Base-by-base conservation (phyloP, 495 filamentous ascomycete species). In the Thozetella sp. region DNA sequence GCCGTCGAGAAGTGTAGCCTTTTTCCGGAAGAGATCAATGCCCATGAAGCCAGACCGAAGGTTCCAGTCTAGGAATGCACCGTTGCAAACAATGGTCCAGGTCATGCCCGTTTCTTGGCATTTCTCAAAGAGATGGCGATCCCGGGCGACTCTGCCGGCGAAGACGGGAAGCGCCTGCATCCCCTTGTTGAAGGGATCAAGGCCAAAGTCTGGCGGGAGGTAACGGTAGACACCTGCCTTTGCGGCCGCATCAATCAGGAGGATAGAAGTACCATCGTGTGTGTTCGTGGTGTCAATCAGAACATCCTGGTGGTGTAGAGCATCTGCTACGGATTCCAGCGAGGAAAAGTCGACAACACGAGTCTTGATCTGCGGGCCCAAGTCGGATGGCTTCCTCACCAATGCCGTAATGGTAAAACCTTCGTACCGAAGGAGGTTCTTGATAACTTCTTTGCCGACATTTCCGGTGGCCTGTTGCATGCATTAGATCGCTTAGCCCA, bases 171-270 rank as follows among this genome's bases (percentile, higher is more conserved):
- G 64, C 3, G 65, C 53, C 2, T 63, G 40, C 3, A 61, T 61
- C 9, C 73, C 68, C 2, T 71, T 64, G 51, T 81, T 69, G 26
- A 46, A 19, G 50, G 71, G 73, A 48, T 85, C 72, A 30, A 65
- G 69, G 43, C 84, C 85, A 59, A 78, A 88, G 24, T 84, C 81
- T n/a, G 79, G 80, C 0, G 82, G 83, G 34, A 87, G 66, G 61
- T 80, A 81, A 25, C 81, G 77, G 58, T 76, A 63, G 4, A 86
- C 80, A 15, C 72, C 69, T 0, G 81, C 80, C 10, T 72, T 70
- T 4, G 73, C 67, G 12, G 81, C 73, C 4, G 83, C 84, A 19
- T 84, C 78, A 34, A 86, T 72, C n/a, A 85, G 63, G 4, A 58
- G 56, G 1, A 65, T 53, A 50, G 85, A 79, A 1, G 62, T 58